A percentile compares a stretch with the other conserved stretches of the same genome.
Evolutionary conservation across 352 stramenopile genomes (phyloP).

Genomic region (Globisporangium echinulatum): DNA sequence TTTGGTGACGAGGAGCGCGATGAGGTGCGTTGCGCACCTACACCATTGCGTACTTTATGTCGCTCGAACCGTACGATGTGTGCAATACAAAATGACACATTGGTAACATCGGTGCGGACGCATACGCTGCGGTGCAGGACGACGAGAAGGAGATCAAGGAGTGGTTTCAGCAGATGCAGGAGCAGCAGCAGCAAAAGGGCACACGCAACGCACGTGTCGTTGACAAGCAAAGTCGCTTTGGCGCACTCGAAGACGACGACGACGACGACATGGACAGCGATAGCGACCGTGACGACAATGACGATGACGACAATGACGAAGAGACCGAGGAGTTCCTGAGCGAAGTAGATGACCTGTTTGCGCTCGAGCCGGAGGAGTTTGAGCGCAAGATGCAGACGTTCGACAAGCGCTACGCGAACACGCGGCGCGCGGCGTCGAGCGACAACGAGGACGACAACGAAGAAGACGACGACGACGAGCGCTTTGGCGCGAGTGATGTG

Average conservation of each 20-base stretch:
- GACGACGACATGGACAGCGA: constrained; percentile 14
- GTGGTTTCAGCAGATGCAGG: constrained; percentile 44
- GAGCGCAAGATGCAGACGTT: constrained; percentile 49
- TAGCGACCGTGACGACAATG: constrained; percentile 19
- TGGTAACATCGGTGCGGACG: neutral
- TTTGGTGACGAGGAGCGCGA: constrained; percentile 20
- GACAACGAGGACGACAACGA: constrained; percentile 9
- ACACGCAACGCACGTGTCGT: constrained; percentile 15
- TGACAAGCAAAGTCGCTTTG: constrained; percentile 27
- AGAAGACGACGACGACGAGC: constrained; percentile 8
- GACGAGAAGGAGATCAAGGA: constrained; percentile 35
- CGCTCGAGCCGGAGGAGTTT: constrained; percentile 50
- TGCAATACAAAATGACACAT: neutral
- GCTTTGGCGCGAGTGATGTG: constrained; percentile 7
- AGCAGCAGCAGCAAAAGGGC: constrained; percentile 14
- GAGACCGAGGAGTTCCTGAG: constrained; percentile 65
- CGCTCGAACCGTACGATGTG: neutral
- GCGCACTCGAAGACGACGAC: constrained; percentile 17
- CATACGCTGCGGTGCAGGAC: constrained; percentile 13
- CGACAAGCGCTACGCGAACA: constrained; percentile 33
- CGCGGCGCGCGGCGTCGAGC: constrained; percentile 2
- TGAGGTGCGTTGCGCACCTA: constrained; percentile 14
- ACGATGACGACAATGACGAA: constrained; percentile 30
- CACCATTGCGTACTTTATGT: neutral
- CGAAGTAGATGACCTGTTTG: constrained; percentile 66